A percentile compares a stretch with the other conserved stretches of the same genome.
phyloP scores from a whole-genome alignment of 164 flowering plant genomes.

The Umbilicus rupestris region DNA sequence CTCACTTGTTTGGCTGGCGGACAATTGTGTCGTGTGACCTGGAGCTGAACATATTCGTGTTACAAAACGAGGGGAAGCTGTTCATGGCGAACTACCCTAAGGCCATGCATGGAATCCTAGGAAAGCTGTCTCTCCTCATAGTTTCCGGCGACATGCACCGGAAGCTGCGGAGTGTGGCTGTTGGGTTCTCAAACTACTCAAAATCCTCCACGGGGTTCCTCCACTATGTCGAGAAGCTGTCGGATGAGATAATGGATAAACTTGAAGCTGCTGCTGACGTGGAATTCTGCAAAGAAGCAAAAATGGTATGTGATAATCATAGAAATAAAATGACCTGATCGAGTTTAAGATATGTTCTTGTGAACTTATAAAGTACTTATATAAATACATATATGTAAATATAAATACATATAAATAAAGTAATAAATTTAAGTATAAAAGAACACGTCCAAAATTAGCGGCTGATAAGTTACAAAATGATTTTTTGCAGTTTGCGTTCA shows the following conservation, averaged over 20 bases:
- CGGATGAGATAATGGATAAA: slow-evolving; percentile 32
- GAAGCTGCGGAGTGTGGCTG: slow-evolving; percentile 34
- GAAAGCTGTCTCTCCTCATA: slow-evolving; percentile 42
- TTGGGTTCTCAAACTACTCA: slow-evolving; percentile 29
- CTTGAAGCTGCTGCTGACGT: slow-evolving; percentile 35
- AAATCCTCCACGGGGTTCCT: slow-evolving; percentile 35
- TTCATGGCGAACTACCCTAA: slow-evolving; percentile 63
- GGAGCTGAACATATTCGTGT: slow-evolving; percentile 57
- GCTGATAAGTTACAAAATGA: neutral
- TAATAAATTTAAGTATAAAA: no score
- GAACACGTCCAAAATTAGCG: no score
- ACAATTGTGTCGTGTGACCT: slow-evolving; percentile 76
- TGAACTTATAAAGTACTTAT: neutral
- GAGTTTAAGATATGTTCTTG: neutral
- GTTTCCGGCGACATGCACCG: slow-evolving; percentile 58
- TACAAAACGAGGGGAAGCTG: slow-evolving; percentile 72
- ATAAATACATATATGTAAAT: no score
- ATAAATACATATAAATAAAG: no score
- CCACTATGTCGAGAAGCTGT: slow-evolving; percentile 29
- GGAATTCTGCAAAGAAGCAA: slow-evolving; percentile 41
- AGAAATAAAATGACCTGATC: no score
- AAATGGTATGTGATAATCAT: no score
- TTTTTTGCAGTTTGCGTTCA: slow-evolving; percentile 45
- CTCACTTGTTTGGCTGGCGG: slow-evolving; percentile 58
- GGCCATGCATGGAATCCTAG: slow-evolving; percentile 59